A percentile compares a stretch with the other conserved stretches of the same genome.
Evolutionary conservation across 2,329 filamentous ascomycete genomes (phyloP).

Genomic region (Westerdykella aurantiaca): DNA sequence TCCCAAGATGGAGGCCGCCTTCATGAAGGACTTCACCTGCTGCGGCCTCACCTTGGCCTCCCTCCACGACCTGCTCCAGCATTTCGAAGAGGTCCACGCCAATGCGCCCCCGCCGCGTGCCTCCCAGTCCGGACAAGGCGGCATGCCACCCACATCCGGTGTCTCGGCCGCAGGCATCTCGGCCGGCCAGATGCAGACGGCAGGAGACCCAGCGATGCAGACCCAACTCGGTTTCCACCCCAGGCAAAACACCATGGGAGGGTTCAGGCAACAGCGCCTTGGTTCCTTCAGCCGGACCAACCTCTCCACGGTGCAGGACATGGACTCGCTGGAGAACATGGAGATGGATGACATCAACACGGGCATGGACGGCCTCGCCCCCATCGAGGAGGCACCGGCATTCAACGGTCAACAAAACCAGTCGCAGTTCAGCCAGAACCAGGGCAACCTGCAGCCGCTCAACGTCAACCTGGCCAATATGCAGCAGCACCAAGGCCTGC

Average conservation of each 20-base stretch:
- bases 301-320: constrained; percentile 48
- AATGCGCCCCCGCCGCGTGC: constrained; percentile 54
- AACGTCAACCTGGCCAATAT: constrained; percentile 73
- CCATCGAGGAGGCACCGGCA: constrained; percentile 65
- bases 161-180: constrained; percentile 33
- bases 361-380: constrained; percentile 42
- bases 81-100: constrained; percentile 94
- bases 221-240: constrained; percentile 36
- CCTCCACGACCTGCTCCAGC: constrained; percentile 88
- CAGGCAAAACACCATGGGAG: constrained; percentile 36
- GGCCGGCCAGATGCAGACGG: constrained; percentile 40
- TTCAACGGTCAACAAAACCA: constrained; percentile 45
- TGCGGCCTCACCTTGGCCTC: constrained; percentile 86
- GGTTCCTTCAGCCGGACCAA: constrained; percentile 38
- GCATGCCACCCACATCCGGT: constrained; percentile 25
- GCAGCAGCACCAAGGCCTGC: constrained; percentile 68
- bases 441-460: constrained; percentile 60
- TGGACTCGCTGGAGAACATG: constrained; percentile 90
- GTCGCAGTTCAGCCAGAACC: constrained; percentile 50
- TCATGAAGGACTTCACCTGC: constrained; percentile 95
- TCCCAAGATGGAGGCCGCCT: constrained; percentile 92
- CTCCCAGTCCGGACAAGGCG: constrained; percentile 44
- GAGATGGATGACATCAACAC: constrained; percentile 80
- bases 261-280: constrained; percentile 35
- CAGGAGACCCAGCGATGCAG: constrained; percentile 30